Base-by-base conservation (phyloP, 176 grass and related monocot genomes). In the Tillandsia leiboldiana region DNA sequence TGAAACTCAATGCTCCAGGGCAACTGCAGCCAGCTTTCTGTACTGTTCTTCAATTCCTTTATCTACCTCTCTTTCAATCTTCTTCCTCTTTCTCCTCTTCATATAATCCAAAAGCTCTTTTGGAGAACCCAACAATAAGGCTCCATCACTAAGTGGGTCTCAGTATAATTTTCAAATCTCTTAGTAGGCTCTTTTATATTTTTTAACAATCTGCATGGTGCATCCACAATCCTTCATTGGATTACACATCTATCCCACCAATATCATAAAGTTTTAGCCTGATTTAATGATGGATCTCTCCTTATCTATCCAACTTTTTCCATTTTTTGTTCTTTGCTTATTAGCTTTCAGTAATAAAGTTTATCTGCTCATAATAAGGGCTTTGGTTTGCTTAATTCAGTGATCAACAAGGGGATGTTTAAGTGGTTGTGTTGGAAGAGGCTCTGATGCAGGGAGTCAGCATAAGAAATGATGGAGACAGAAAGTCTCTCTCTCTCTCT, bases 341-440 rank as follows among this genome's bases (percentile, higher is more conserved):
- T 6, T 42, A 42, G 33, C 0, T 70, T 59, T 14, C 54, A 59
- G 12, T 8, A 59, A 20, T 23, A 59, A 8, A 59, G 14, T 23
- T 59, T 59, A 59, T 59, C 56, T 59, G 81, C 79, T 83, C 79
- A 73, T 74, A 62, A 26, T 74, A 86, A 77, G 71, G 78, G 52
- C 61, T 83, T 64, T 47, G 65, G 50, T 51, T 52, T 87, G 51
- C 28, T 78, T 78, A 69, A 50, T 58, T 42, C 67, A 72, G 28
- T 52, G 53, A 66, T 49, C 11, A 54, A 49, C 71, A 62, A 67
- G 64, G 78, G 83, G 78, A 86, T 28, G 83, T 80, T 72, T 93
- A 89, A 71, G 86, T 84, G 75, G 83, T 83, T 24, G 90, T 86
- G 80, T 47, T 89, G 83, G 90, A 94, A 84, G 90, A 94, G 86